These are phyloP conservation scores for Apophysomyces sp. DNA, from an alignment of 371 early-diverging fungal species.

Conservation along the genomic window DNA sequence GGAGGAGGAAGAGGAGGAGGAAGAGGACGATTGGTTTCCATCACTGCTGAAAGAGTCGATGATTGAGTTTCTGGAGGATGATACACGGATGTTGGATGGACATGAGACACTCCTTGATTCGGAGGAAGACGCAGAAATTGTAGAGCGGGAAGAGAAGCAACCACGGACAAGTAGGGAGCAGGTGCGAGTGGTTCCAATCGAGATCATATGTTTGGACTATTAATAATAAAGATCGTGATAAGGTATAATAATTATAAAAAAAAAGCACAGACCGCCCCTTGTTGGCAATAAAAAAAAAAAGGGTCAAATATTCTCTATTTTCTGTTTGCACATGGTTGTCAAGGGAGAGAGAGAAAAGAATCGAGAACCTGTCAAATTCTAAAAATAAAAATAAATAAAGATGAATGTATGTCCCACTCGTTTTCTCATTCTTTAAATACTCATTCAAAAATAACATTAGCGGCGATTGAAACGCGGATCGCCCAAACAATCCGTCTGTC, in stretches of 20 bases:
- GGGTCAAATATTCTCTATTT: too few species aligned
- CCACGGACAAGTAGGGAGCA: background rate
- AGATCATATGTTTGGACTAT: background rate
- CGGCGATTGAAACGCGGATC: too few species aligned
- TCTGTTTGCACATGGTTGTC: background rate
- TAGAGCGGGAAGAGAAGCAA: conserved; percentile 26
- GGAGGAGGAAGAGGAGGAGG: conserved; percentile 10
- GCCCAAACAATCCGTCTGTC: too few species aligned
- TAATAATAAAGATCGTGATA: background rate
- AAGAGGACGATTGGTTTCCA: conserved; percentile 21
- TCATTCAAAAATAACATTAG: too few species aligned
- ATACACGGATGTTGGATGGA: conserved; percentile 2
- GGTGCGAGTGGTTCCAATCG: background rate
- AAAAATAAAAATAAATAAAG: background rate
- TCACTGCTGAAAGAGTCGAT: conserved; percentile 13
- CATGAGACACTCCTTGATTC: conserved; percentile 9
- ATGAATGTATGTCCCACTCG: background rate
- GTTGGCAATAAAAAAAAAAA: background rate
- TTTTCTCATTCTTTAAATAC: background rate
- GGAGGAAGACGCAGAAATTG: conserved; percentile 38
- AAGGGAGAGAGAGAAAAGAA: background rate
- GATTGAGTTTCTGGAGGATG: conserved; percentile 18
- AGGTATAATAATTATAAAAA: background rate
- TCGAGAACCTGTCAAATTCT: background rate
- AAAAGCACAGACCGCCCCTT: background rate